Conservation (phyloP, 148 eudicot genomes). For the Spergularia bocconei region DNA sequence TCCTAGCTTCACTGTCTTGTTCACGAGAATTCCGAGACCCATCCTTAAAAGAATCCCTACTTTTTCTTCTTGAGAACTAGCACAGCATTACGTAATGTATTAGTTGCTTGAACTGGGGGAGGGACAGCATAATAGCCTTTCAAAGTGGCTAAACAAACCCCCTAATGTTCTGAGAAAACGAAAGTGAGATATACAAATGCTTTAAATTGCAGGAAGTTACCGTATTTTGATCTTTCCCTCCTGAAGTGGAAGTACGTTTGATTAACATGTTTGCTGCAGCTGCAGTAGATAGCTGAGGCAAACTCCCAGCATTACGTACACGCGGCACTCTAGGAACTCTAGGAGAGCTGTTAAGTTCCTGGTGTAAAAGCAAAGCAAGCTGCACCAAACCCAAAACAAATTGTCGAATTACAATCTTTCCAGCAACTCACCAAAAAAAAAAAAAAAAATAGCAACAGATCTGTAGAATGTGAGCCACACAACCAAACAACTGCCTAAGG, state of each 20-base stretch:
- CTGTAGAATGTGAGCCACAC: neutral
- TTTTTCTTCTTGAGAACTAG: constrained; percentile 68
- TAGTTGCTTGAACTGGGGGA: neutral
- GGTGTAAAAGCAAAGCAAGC: constrained; percentile 95
- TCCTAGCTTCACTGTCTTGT: constrained; percentile 53
- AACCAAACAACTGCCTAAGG: neutral
- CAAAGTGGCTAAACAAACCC: neutral
- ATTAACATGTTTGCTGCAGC: constrained; percentile 57
- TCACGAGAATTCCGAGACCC: constrained; percentile 54
- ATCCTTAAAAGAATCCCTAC: constrained; percentile 52
- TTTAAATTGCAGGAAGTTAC: constrained; percentile 32
- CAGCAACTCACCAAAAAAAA: neutral
- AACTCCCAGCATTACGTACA: constrained; percentile 76
- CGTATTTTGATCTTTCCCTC: constrained; percentile 61
- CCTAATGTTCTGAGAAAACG: neutral
- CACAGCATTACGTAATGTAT: constrained; percentile 8
- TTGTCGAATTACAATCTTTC: constrained; percentile 9
- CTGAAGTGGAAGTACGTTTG: constrained; percentile 70
- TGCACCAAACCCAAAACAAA: constrained; percentile 27
- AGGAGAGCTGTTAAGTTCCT: constrained; percentile 96
- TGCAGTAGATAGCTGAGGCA: constrained; percentile 74
- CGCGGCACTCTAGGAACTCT: constrained; percentile 97
- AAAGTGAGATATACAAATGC: neutral
- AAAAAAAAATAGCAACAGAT: neutral
- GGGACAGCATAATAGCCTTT: neutral